phyloP scores from a whole-genome alignment of 2,329 filamentous ascomycete genomes.

The Neoascochyta sp. region DNA sequence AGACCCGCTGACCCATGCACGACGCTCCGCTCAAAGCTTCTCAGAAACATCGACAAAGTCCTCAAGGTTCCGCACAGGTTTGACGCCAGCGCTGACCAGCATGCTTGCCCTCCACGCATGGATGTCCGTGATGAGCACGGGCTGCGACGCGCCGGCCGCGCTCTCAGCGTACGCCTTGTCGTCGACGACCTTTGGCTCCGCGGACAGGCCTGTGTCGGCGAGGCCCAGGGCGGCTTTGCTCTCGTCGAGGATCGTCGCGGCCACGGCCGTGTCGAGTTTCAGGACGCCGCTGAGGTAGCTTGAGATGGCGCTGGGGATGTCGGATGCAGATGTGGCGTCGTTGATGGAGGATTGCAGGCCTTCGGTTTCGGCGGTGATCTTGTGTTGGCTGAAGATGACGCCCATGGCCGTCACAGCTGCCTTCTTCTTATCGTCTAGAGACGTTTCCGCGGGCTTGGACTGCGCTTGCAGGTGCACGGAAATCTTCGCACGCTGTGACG shows the following conservation, averaged over 20 bases:
- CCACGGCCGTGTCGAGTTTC: constrained; percentile 50
- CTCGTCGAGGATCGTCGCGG: constrained; percentile 48
- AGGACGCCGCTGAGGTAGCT: constrained; percentile 45
- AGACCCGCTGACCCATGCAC: too few relatives aligned
- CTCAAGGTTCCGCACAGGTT: constrained; percentile 68
- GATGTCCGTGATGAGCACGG: constrained; percentile 70
- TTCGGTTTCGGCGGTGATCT: constrained; percentile 43
- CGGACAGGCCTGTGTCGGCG: constrained; percentile 26
- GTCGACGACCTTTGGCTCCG: constrained; percentile 43
- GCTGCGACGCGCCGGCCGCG: constrained; percentile 29
- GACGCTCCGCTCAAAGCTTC: constrained; percentile 19
- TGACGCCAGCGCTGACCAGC: constrained; percentile 67
- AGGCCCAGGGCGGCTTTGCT: constrained; percentile 47
- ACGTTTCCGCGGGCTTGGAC: constrained; percentile 43
- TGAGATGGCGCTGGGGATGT: constrained; percentile 51
- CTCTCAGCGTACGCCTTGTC: constrained; percentile 26
- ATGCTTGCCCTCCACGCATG: constrained; percentile 75
- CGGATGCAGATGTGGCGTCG: constrained; percentile 44
- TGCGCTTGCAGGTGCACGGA: constrained; percentile 81
- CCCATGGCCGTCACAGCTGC: constrained; percentile 36
- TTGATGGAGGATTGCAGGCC: constrained; percentile 45
- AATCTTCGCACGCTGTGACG: constrained; percentile 71
- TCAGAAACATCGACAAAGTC: constrained; percentile 71
- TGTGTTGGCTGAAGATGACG: constrained; percentile 47
- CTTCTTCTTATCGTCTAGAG: constrained; percentile 43